Percentiles rank a stretch among this genome's conserved stretches.
These are phyloP conservation scores for Blumeria graminis DNA, from an alignment of 2,329 filamentous ascomycete genomes.

Conservation along the genomic window DNA sequence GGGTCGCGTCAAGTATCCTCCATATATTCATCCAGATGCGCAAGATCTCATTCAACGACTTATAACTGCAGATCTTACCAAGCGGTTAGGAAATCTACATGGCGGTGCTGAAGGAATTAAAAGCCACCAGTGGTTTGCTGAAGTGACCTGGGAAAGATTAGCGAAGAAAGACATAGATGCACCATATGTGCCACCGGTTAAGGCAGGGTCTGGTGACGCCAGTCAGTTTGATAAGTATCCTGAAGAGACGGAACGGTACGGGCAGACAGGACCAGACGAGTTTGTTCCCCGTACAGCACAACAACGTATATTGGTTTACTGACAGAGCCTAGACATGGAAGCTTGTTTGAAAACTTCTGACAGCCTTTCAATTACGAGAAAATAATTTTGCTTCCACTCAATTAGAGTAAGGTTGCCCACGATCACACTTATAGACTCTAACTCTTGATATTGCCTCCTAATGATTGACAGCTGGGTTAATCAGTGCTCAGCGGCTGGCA, in stretches of 20 bases:
- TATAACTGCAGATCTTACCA: constrained; percentile 86
- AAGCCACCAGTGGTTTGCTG: constrained; percentile 84
- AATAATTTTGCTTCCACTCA: no score
- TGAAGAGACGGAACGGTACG: constrained; percentile 87
- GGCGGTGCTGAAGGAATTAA: constrained; percentile 82
- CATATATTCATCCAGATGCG: constrained; percentile 83
- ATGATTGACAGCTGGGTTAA: no score
- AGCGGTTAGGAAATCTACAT: constrained; percentile 81
- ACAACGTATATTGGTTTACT: background rate
- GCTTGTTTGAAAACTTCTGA: background rate
- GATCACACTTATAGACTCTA: no score
- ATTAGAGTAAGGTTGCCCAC: no score
- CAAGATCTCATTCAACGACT: constrained; percentile 79
- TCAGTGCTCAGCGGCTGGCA: no score
- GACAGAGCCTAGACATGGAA: background rate
- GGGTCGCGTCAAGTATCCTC: constrained; percentile 86
- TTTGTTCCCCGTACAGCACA: constrained; percentile 29
- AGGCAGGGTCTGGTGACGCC: constrained; percentile 79
- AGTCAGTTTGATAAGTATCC: constrained; percentile 97
- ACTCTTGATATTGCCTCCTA: no score
- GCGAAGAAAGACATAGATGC: constrained; percentile 94
- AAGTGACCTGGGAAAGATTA: constrained; percentile 92
- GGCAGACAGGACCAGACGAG: constrained; percentile 56
- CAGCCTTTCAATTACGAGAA: no score
- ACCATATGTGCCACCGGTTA: constrained; percentile 87